Base-by-base conservation (phyloP, 2,329 filamentous ascomycete species). In the Fusarium buharicum region DNA sequence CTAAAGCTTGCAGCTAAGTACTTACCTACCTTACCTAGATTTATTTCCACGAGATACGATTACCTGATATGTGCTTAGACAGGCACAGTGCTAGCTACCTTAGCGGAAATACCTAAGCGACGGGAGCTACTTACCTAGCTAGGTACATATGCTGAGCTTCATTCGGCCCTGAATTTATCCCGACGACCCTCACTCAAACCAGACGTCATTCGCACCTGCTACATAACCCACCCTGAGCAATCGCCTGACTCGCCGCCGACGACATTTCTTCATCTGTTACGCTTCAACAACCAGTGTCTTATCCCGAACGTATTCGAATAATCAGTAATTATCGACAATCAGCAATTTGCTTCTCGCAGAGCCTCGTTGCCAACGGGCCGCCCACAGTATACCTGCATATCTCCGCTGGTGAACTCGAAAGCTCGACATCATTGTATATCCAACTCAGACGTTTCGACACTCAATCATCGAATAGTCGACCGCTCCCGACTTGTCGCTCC, bases 191-290 rank as follows among this genome's bases (percentile, higher is more conserved):
- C 58, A 59, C 49, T 30, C 63, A 64, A 55, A 47, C 59, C 59
- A 70, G 65, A 70, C 68, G 68, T 70, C 68, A 70, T 70, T 69
- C 60, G 38, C 43, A 58, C 62, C 41, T 39, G 61, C 55, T 53
- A 58, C 54, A 65, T 54, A 58, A 60, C 43, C 58, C 51, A 51
- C 46, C 52, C 28, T 60, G 58, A 59, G 33, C 46, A 55, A 39
- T 55, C 38, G 31, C 24, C 24, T 36, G 24, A 51, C 57, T 51
- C 39, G 41, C 37, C 40, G 40, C 40, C 34, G 37, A 52, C 52
- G 12, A 16, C 27, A 13, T 50, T 50, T 62, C 22, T 36, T 43
- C 37, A 28, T 33, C 31, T 17, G 17, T 13, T 37, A 37, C 54
- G 20, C 18, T 50, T 16, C 41, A 45, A 10, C 4, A 56, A 28